phyloP scores from a whole-genome alignment of 1,139 yeast species.

The Debaryomycetaceae sp. region DNA sequence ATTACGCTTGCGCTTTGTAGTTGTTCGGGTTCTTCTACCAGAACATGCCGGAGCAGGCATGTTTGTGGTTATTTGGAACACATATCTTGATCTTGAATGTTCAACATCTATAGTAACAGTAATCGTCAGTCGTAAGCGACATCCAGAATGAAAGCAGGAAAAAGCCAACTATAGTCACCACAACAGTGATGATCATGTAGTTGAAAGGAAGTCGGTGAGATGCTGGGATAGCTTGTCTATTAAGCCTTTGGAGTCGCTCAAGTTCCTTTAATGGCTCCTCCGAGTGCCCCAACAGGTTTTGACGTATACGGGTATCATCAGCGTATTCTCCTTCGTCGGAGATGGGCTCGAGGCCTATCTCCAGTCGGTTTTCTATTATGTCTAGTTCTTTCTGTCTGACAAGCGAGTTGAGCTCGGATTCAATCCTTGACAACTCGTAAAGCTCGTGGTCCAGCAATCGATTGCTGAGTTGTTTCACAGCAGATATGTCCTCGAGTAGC shows the following conservation, averaged over 20 bases:
- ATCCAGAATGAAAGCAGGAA: constrained; percentile 21
- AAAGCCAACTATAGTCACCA: constrained; percentile 4
- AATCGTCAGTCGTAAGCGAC: constrained; percentile 31
- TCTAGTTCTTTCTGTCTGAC: background rate
- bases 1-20: no score
- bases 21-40: no score
- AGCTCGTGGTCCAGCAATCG: background rate
- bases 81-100: no score
- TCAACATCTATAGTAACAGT: constrained; percentile 38
- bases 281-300: background rate
- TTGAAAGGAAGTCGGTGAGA: background rate
- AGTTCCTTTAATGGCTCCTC: constrained; percentile 5
- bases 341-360: background rate
- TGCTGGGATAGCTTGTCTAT: background rate
- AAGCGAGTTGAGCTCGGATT: background rate
- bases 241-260: constrained; percentile 3
- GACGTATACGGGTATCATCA: background rate
- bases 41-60: no score
- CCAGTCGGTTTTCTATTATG: background rate
- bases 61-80: no score
- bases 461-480: background rate
- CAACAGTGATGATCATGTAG: background rate
- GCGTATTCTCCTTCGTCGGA: background rate
- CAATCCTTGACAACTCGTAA: background rate
- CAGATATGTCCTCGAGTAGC: background rate